phyloP scores from a whole-genome alignment of 345 rosid genomes.

The Heritiera fomes region DNA sequence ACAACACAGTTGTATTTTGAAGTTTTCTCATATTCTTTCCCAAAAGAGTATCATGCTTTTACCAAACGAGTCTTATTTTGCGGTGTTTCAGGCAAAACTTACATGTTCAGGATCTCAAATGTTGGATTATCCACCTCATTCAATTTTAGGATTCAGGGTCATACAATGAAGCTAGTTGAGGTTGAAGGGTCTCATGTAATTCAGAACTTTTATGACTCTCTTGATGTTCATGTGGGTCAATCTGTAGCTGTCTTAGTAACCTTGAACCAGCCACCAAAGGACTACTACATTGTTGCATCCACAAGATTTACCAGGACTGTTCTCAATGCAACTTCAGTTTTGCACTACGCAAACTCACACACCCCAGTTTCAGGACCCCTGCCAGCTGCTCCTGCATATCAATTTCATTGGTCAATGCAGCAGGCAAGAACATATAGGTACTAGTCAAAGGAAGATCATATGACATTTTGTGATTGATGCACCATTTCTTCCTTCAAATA shows the following conservation, averaged over 20 bases:
- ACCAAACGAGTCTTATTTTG: not conserved
- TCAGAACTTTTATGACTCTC: constrained; percentile 74
- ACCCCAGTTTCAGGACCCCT: constrained; percentile 65
- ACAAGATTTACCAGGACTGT: constrained; percentile 49
- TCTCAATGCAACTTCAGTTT: constrained; percentile 52
- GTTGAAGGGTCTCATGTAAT: constrained; percentile 87
- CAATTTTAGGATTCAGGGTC: constrained; percentile 89
- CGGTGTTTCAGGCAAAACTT: constrained; percentile 67
- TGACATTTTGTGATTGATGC: not conserved
- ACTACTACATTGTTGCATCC: constrained; percentile 80
- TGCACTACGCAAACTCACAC: constrained; percentile 67
- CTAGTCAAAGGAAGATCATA: not conserved
- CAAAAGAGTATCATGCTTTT: not conserved
- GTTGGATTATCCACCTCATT: constrained; percentile 67
- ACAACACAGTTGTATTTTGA: not conserved
- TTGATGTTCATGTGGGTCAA: constrained; percentile 90
- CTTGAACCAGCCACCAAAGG: constrained; percentile 69
- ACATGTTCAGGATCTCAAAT: constrained; percentile 85
- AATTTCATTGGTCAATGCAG: constrained; percentile 69
- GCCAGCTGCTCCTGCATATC: constrained; percentile 54
- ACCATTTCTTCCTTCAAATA: not conserved
- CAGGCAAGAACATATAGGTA: constrained; percentile 88
- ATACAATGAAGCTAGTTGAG: constrained; percentile 74
- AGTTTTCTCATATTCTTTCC: not conserved
- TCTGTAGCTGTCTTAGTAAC: constrained; percentile 75